These are phyloP conservation scores for Tephrocybe sp. DNA, from an alignment of 768 basidiomycete genomes.

Conservation along the genomic window DNA sequence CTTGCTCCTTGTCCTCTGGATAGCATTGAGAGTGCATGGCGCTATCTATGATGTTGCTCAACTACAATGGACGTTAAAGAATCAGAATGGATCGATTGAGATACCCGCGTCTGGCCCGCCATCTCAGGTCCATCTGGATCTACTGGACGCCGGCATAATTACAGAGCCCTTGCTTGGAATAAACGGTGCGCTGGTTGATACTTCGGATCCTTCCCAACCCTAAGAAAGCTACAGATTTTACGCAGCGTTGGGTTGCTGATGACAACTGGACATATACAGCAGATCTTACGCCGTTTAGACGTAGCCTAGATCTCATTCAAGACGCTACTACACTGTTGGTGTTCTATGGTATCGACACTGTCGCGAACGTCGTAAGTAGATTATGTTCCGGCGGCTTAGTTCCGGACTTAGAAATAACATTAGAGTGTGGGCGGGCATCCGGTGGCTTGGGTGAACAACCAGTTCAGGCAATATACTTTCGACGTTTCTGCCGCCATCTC, in stretches of 20 bases:
- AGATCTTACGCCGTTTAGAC: slow-evolving; percentile 44
- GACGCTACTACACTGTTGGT: slow-evolving; percentile 39
- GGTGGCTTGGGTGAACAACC: slow-evolving; percentile 58
- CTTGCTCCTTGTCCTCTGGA: neutral
- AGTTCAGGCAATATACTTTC: slow-evolving; percentile 54
- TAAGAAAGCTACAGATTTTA: slow-evolving; percentile 38
- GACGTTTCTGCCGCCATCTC: slow-evolving; percentile 46
- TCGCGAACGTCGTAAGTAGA: slow-evolving; percentile 51
- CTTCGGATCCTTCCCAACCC: neutral
- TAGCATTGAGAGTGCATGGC: slow-evolving; percentile 11
- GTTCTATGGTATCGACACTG: slow-evolving; percentile 58
- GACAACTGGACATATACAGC: slow-evolving; percentile 65
- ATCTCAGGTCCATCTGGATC: slow-evolving; percentile 55
- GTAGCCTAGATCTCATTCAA: slow-evolving; percentile 20
- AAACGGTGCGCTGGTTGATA: slow-evolving; percentile 38
- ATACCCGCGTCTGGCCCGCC: slow-evolving; percentile 52
- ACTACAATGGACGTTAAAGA: slow-evolving; percentile 52
- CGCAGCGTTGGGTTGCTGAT: slow-evolving; percentile 52
- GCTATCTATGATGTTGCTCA: slow-evolving; percentile 42
- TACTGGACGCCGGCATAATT: slow-evolving; percentile 51
- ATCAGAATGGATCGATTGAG: slow-evolving; percentile 53
- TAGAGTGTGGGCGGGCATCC: slow-evolving; percentile 52
- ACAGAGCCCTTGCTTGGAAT: slow-evolving; percentile 53
- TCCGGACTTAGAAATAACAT: neutral
- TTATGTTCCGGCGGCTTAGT: neutral